Conservation (phyloP, 2,329 filamentous ascomycete species). For the Verticillium dahliae region DNA sequence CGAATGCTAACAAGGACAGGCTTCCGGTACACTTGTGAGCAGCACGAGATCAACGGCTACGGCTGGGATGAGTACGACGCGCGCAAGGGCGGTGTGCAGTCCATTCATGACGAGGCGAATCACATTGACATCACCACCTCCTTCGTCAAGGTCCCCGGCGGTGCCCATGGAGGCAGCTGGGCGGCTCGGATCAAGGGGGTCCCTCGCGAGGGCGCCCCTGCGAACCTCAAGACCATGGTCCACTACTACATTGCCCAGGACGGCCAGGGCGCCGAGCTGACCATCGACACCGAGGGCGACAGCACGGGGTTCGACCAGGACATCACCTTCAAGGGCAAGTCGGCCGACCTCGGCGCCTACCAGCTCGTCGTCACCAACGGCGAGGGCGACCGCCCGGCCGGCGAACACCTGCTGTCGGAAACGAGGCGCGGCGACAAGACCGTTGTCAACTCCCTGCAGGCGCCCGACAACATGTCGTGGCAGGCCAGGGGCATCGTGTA, state of each 20-base stretch:
- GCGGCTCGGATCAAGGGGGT: conserved; percentile 79
- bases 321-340: conserved; percentile 65
- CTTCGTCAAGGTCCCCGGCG: conserved; percentile 88
- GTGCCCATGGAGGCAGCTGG: conserved; percentile 83
- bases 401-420: conserved; percentile 59
- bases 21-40: conserved; percentile 92
- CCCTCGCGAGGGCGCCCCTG: conserved; percentile 61
- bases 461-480: conserved; percentile 69
- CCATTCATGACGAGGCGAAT: conserved; percentile 86
- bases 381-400: conserved; percentile 50
- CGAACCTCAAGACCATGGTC: conserved; percentile 66
- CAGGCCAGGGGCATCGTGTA: conserved; percentile 65
- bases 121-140: conserved; percentile 84
- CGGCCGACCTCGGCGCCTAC: conserved; percentile 70
- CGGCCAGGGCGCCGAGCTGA: conserved; percentile 58
- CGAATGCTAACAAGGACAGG: conserved; percentile 42
- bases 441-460: conserved; percentile 63
- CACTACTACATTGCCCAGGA: conserved; percentile 81
- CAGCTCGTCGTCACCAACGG: conserved; percentile 71
- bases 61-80: conserved; percentile 98
- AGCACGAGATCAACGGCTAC: conserved; percentile 91
- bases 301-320: conserved; percentile 46
- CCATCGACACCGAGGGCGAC: conserved; percentile 47
- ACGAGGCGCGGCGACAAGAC: conserved; percentile 71
- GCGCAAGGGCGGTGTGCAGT: conserved; percentile 77